phyloP scores from a whole-genome alignment of 2,329 filamentous ascomycete species.

The Fusarium verrucosum region DNA sequence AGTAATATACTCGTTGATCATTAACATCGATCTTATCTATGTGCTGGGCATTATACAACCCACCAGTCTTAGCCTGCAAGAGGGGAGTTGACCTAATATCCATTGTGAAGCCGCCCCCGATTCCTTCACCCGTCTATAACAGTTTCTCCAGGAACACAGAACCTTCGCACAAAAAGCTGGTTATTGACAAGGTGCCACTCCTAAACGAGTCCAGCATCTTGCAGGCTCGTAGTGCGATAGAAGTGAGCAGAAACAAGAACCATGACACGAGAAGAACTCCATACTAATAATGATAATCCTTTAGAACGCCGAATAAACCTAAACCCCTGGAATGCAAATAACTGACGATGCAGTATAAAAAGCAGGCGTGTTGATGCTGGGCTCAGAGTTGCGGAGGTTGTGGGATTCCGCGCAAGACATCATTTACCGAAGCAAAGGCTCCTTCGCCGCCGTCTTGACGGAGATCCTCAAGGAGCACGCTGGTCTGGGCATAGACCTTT shows the following conservation, averaged over 20 bases:
- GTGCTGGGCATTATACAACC: conserved; percentile 10
- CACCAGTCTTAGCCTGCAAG: conserved; percentile 8
- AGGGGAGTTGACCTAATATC: conserved; percentile 17
- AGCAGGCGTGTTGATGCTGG: neutral
- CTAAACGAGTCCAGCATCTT: neutral
- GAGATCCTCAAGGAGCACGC: conserved; percentile 83
- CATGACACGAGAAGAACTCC: conserved; percentile 19
- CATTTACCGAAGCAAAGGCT: conserved; percentile 76
- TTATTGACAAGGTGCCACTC: conserved; percentile 5
- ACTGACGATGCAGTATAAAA: conserved; percentile 11
- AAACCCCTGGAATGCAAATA: conserved; percentile 32
- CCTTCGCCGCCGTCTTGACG: conserved; percentile 81
- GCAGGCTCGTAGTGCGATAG: neutral
- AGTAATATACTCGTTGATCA: neutral
- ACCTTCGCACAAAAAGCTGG: neutral
- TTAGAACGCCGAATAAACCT: conserved; percentile 39
- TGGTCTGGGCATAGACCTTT: conserved; percentile 85
- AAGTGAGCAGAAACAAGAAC: neutral
- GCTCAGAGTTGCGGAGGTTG: conserved; percentile 49
- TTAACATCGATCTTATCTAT: conserved; percentile 34
- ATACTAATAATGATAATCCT: conserved; percentile 20
- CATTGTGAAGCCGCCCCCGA: neutral
- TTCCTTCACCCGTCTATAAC: conserved; percentile 18
- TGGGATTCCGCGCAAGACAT: conserved; percentile 59
- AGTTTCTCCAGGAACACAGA: neutral